Conservation (phyloP, 2,329 filamentous ascomycete genomes). For the Exophiala alcalophila region DNA sequence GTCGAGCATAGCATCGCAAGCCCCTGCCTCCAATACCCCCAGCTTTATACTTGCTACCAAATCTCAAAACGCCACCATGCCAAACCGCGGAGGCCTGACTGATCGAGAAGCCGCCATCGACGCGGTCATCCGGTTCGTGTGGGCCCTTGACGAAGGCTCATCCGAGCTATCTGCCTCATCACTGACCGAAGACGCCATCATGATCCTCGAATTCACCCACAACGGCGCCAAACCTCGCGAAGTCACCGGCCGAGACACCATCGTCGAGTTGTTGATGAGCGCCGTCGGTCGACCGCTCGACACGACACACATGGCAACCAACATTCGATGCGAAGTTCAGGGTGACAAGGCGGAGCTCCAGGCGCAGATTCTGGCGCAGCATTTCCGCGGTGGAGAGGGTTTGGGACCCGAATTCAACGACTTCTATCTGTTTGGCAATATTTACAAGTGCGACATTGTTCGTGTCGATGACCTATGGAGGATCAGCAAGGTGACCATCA, state of each 20-base stretch:
- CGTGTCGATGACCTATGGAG: slow-evolving; percentile 14
- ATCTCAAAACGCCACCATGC: slow-evolving; percentile 5
- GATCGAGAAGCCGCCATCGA: slow-evolving; percentile 21
- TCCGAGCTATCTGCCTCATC: slow-evolving; percentile 15
- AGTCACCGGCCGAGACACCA: slow-evolving; percentile 6
- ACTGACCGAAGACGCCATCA: slow-evolving; percentile 11
- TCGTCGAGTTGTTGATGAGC: slow-evolving; percentile 14
- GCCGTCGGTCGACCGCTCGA: slow-evolving; percentile 13
- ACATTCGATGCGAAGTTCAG: slow-evolving; percentile 16
- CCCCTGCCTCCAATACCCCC: too few species aligned
- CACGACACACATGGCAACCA: slow-evolving; percentile 17
- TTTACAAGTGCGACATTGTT: slow-evolving; percentile 12
- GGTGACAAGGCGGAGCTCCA: slow-evolving; percentile 16
- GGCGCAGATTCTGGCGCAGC: slow-evolving; percentile 11
- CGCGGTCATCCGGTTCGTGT: slow-evolving; percentile 17
- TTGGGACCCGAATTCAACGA: slow-evolving; percentile 14
- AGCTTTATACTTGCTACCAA: too few species aligned
- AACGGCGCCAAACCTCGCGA: slow-evolving; percentile 1
- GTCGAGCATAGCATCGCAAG: too few species aligned
- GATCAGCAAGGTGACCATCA: slow-evolving; percentile 9
- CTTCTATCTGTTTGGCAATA: slow-evolving; percentile 13
- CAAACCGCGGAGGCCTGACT: slow-evolving; percentile 18
- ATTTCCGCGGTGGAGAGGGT: slow-evolving; percentile 15
- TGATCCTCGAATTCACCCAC: slow-evolving; percentile 10
- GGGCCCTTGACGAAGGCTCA: slow-evolving; percentile 15